phyloP scores from a whole-genome alignment of 2,329 filamentous ascomycete species.

The Penicillium sp. region DNA sequence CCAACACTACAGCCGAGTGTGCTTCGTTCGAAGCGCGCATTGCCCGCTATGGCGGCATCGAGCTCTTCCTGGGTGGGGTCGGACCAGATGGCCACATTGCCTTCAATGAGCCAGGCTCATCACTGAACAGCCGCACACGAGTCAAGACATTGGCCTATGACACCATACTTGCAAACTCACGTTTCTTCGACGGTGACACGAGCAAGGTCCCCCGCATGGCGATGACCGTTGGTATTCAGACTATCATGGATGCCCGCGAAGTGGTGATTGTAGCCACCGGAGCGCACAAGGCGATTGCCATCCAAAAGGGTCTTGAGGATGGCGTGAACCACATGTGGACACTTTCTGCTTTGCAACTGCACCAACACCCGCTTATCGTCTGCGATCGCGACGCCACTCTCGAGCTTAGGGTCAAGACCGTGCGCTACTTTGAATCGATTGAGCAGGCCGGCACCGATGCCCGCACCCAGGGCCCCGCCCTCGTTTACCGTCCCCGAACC shows the following conservation, averaged over 20 bases:
- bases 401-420: conserved; percentile 71
- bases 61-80: conserved; percentile 81
- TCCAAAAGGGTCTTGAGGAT: conserved; percentile 78
- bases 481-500: conserved; percentile 42
- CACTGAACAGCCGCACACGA: conserved; percentile 71
- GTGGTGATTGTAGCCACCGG: conserved; percentile 81
- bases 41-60: conserved; percentile 71
- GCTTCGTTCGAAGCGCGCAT: conserved; percentile 78
- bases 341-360: conserved; percentile 74
- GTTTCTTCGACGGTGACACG: conserved; percentile 77
- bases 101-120: conserved; percentile 86
- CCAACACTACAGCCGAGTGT: conserved; percentile 73
- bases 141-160: conserved; percentile 87
- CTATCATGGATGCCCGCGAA: conserved; percentile 75
- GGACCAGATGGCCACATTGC: conserved; percentile 85
- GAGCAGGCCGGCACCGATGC: conserved; percentile 60
- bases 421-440: conserved; percentile 71
- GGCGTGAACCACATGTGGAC: conserved; percentile 92
- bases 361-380: conserved; percentile 77
- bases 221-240: conserved; percentile 80
- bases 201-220: conserved; percentile 76
- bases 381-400: conserved; percentile 77
- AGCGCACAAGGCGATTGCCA: conserved; percentile 73
- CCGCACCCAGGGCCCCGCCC: conserved; percentile 43
- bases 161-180: conserved; percentile 79